Percentiles rank a stretch among this genome's conserved stretches.
phyloP scores from a whole-genome alignment of 2,329 filamentous ascomycete genomes.

The Penicillium paneum region DNA sequence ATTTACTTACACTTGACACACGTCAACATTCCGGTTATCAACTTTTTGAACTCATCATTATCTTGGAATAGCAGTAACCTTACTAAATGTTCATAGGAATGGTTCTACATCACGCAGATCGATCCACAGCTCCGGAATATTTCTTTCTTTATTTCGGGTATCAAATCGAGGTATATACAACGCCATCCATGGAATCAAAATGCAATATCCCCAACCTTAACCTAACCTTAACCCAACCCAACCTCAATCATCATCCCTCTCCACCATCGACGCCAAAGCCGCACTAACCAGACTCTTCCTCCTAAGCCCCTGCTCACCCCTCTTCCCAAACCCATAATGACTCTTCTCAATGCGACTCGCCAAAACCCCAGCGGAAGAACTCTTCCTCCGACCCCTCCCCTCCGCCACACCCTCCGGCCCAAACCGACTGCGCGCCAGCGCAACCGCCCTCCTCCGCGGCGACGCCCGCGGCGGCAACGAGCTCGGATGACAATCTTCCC shows the following conservation, averaged over 20 bases:
- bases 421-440: constrained; percentile 30
- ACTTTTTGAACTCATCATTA: background rate
- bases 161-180: background rate
- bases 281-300: constrained; percentile 41
- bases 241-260: constrained; percentile 10
- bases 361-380: constrained; percentile 24
- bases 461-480: constrained; percentile 36
- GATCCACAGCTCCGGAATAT: background rate
- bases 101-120: background rate
- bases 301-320: constrained; percentile 36
- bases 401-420: constrained; percentile 18
- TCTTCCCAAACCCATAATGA: constrained; percentile 29
- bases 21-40: background rate
- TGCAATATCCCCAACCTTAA: background rate
- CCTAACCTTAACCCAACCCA: background rate
- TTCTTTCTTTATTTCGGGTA: background rate
- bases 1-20: background rate
- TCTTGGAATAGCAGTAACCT: background rate
- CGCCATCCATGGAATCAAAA: background rate
- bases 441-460: constrained; percentile 30
- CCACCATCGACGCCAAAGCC: constrained; percentile 37
- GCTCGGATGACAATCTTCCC: constrained; percentile 40
- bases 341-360: constrained; percentile 36
- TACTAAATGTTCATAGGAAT: background rate
- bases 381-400: constrained; percentile 27